A percentile compares a stretch with the other conserved stretches of the same genome.
Evolutionary conservation across 805 yeast species (phyloP).

Genomic region (Clavispora asparagi): DNA sequence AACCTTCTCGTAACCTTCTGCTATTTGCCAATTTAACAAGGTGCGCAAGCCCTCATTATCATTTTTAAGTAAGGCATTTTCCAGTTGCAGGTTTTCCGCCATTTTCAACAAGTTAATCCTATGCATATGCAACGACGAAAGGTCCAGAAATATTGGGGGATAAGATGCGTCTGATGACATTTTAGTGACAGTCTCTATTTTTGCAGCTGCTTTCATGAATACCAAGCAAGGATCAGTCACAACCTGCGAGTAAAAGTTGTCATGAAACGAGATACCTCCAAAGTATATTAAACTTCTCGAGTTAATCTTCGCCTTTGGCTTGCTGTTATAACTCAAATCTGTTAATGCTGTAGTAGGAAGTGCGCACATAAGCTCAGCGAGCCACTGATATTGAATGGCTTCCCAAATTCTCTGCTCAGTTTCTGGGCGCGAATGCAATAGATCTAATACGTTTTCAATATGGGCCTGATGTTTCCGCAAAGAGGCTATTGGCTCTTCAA

Average conservation of each 20-base stretch:
- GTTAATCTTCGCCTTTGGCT: slow-evolving; percentile 10
- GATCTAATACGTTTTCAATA: slow-evolving; percentile 42
- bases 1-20: slow-evolving; percentile 35
- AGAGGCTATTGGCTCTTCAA: slow-evolving; percentile 55
- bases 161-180: neutral
- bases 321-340: slow-evolving; percentile 12
- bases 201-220: slow-evolving; percentile 26
- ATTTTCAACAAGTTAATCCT: slow-evolving; percentile 32
- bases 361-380: slow-evolving; percentile 52
- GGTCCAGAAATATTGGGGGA: slow-evolving; percentile 21
- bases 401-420: slow-evolving; percentile 40
- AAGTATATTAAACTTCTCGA: slow-evolving; percentile 13
- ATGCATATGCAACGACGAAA: neutral
- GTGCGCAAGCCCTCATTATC: neutral
- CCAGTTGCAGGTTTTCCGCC: slow-evolving; percentile 3
- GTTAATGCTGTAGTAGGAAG: slow-evolving; percentile 40
- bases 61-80: too few relatives aligned
- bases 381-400: slow-evolving; percentile 58
- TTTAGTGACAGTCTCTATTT: slow-evolving; percentile 3
- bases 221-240: slow-evolving; percentile 27
- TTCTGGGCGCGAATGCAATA: slow-evolving; percentile 23
- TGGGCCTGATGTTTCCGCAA: slow-evolving; percentile 63
- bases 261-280: slow-evolving; percentile 32
- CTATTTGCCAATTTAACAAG: slow-evolving; percentile 41
- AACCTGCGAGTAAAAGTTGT: slow-evolving; percentile 17